Base-by-base conservation (phyloP, 768 basidiomycete species). In the Leccinum longicurvipes region DNA sequence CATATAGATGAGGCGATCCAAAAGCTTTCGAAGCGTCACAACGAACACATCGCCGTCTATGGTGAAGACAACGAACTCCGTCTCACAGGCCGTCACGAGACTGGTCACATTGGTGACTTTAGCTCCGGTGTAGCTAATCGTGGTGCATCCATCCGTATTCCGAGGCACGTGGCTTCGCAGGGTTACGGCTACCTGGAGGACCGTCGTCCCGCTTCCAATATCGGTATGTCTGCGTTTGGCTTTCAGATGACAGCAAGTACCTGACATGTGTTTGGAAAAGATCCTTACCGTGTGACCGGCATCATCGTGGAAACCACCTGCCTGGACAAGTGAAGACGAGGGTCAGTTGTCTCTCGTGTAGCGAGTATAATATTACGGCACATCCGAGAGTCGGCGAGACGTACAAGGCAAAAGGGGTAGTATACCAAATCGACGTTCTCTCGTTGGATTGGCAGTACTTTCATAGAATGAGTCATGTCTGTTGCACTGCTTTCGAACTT, bases 61-160 rank as follows among this genome's bases (percentile, higher is more conserved):
- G 96, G 96, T 60, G 93, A 96, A 72, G 93, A 96, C 82, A 99
- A 98, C 75, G 97, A 98, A 53, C 78, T 93, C 59, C 85, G 97
- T 67, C 81, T 99, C 70, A 97, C 95, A 25, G 97, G 97, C 58
- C 87, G 89, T 63, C 96, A 98, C 74, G 97, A 99, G 82, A 99
- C 97, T 50, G 94, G 89, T 55, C 92, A 94, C 77, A 98, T 98
- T 66, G 81, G 86, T 62, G 71, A 73, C 54, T 99, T 99, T 81
- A 89, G 87, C 65, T 89, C 91, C 57, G 97, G 97, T 74, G 92
- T 98, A 60, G 97, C 97, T 64, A 89, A 97, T 80, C 93, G 96
- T 74, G 97, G 94, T 67, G 94, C 96, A 46, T 95, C 93, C 28
- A 92, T 97, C 71, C 92, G 94, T 77, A 88, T 99, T 46, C 97